These are phyloP conservation scores for Cladosporium sp. DNA, from an alignment of 2,329 filamentous ascomycete genomes.

Conservation along the genomic window DNA sequence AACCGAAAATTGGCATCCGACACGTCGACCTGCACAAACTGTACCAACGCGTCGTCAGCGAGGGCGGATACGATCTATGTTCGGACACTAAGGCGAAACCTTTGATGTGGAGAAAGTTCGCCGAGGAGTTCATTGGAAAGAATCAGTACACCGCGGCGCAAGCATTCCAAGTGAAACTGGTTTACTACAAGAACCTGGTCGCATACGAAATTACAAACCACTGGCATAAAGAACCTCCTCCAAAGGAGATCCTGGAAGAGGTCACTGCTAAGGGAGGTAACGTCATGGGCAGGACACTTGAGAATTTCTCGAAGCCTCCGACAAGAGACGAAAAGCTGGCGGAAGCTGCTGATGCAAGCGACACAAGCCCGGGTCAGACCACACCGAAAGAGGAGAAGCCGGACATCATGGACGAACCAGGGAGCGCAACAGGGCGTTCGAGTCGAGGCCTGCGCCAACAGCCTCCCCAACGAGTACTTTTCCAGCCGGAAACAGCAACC, in stretches of 20 bases:
- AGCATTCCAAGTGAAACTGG: slow-evolving; percentile 81
- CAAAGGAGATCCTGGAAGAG: slow-evolving; percentile 84
- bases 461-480: slow-evolving; percentile 81
- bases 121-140: slow-evolving; percentile 73
- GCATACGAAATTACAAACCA: slow-evolving; percentile 82
- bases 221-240: slow-evolving; percentile 78
- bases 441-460: slow-evolving; percentile 62
- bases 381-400: slow-evolving; percentile 56
- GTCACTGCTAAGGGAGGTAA: slow-evolving; percentile 76
- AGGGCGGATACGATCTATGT: slow-evolving; percentile 84
- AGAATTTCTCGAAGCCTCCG: slow-evolving; percentile 66
- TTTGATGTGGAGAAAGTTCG: slow-evolving; percentile 80
- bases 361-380: slow-evolving; percentile 50
- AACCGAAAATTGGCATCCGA: slow-evolving; percentile 77
- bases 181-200: slow-evolving; percentile 83
- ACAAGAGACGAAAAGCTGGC: slow-evolving; percentile 49
- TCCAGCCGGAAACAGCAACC: slow-evolving; percentile 73
- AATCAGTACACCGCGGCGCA: slow-evolving; percentile 77
- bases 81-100: slow-evolving; percentile 69
- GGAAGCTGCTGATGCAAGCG: slow-evolving; percentile 51
- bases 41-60: slow-evolving; percentile 73
- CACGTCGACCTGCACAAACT: slow-evolving; percentile 77
- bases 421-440: slow-evolving; percentile 39
- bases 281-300: slow-evolving; percentile 74
- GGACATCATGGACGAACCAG: slow-evolving; percentile 54